Percentiles rank a stretch among this genome's conserved stretches.
These are phyloP conservation scores for Fusarium mangiferae DNA, from an alignment of 2,329 filamentous ascomycete genomes.

Conservation along the genomic window DNA sequence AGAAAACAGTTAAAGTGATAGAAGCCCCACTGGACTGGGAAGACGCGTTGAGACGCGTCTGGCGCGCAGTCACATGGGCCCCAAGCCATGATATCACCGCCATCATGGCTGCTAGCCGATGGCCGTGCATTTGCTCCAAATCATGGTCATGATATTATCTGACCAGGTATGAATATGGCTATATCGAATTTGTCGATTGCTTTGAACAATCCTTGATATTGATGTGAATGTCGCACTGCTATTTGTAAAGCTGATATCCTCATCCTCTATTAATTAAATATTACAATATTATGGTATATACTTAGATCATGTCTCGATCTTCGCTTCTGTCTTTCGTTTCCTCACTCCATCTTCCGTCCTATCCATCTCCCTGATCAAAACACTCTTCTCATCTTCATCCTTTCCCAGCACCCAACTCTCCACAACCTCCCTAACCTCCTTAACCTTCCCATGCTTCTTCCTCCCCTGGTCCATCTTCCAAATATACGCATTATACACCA, in stretches of 20 bases:
- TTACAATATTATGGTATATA: not conserved
- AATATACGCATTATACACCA: constrained; percentile 79
- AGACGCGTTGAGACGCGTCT: constrained; percentile 32
- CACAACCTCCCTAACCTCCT: constrained; percentile 75
- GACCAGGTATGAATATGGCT: no score
- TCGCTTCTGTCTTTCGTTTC: constrained; percentile 38
- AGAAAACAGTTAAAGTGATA: not conserved
- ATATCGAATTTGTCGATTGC: not conserved
- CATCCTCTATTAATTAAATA: not conserved
- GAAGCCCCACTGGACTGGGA: constrained; percentile 18
- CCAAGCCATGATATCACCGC: constrained; percentile 29
- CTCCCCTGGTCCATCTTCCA: constrained; percentile 77
- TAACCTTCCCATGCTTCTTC: constrained; percentile 66
- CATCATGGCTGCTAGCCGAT: not conserved
- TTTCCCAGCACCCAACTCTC: constrained; percentile 75
- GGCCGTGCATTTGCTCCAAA: not conserved
- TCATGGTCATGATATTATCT: not conserved
- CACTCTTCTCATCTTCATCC: constrained; percentile 42
- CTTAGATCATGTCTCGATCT: not conserved
- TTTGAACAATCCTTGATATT: accelerated
- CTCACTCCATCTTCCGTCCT: constrained; percentile 36
- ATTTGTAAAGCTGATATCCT: accelerated
- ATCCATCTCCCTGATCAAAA: constrained; percentile 41
- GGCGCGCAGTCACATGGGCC: constrained; percentile 30
- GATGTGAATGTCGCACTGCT: no score